Conservation (phyloP, 73 alveolate genomes). For the Paramecium sexaurelia region DNA sequence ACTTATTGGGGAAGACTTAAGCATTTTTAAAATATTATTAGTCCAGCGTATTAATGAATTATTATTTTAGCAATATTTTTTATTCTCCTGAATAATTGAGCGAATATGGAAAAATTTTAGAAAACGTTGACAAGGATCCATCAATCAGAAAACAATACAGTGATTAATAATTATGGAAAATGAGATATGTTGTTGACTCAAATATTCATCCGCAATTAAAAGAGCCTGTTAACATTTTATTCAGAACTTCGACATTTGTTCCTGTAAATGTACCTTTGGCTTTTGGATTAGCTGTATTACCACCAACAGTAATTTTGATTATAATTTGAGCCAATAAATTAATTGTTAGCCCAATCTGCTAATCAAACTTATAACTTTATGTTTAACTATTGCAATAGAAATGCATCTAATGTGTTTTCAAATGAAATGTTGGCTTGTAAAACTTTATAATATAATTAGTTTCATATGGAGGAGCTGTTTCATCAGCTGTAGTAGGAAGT, state of each 20-base stretch:
- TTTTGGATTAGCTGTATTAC: conserved; percentile 12
- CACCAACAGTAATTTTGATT: conserved; percentile 35
- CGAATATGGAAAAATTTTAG: not conserved
- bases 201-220: conserved; percentile 32
- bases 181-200: conserved; percentile 44
- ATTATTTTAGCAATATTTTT: not conserved
- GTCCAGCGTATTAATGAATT: not conserved
- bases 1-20: conserved; percentile 58
- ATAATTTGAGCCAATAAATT: conserved; percentile 12
- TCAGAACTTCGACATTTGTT: conserved; percentile 53
- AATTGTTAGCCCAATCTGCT: conserved; percentile 23
- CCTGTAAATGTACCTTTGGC: conserved; percentile 33
- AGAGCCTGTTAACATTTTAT: conserved; percentile 23
- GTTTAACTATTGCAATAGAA: conserved; percentile 57
- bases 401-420: conserved; percentile 44
- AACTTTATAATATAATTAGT: not conserved
- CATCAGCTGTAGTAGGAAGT: conserved; percentile 51
- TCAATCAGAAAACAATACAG: not conserved
- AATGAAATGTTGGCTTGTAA: conserved; percentile 1
- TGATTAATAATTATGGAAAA: conserved; percentile 35
- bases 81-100: not conserved
- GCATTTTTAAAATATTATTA: conserved; percentile 10
- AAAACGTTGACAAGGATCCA: conserved; percentile 24
- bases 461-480: conserved; percentile 49
- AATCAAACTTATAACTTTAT: conserved; percentile 57